phyloP scores from a whole-genome alignment of 176 grass and related monocot genomes.

The Bothriochloa decipiens region DNA sequence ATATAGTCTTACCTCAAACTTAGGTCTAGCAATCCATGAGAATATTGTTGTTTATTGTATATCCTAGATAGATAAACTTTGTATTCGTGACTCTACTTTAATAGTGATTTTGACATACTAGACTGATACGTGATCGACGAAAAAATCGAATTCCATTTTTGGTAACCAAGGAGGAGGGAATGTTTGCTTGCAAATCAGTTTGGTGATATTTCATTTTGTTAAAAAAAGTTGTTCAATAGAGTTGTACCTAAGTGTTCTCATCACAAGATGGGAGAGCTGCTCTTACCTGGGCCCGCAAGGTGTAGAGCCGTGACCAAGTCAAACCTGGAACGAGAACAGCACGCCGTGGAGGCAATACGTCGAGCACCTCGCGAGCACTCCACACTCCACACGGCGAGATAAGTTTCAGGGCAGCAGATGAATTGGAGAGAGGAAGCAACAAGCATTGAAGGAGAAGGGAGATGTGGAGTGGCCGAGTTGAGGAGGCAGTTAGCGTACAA shows the following conservation, averaged over 20 bases:
- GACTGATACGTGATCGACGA: neutral
- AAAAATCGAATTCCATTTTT: neutral
- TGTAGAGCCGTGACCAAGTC: no score
- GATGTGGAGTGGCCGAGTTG: neutral
- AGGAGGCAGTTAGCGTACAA: neutral
- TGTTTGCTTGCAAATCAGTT: neutral
- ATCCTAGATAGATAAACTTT: neutral
- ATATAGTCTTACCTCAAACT: neutral
- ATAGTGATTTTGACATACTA: neutral
- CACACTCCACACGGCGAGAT: neutral
- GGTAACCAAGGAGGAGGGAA: neutral
- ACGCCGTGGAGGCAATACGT: neutral
- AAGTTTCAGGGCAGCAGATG: neutral
- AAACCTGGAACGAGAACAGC: neutral
- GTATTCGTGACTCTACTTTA: neutral
- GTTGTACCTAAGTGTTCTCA: neutral
- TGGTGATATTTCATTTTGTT: neutral
- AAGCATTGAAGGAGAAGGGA: neutral
- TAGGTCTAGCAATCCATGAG: neutral
- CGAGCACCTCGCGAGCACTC: neutral
- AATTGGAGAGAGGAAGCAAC: neutral
- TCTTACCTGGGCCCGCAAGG: no score
- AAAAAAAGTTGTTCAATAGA: neutral
- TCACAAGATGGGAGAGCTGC: no score
- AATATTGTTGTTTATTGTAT: neutral